These are phyloP conservation scores for Talaromyces sp. DNA, from an alignment of 2,329 filamentous ascomycete genomes.

Conservation along the genomic window DNA sequence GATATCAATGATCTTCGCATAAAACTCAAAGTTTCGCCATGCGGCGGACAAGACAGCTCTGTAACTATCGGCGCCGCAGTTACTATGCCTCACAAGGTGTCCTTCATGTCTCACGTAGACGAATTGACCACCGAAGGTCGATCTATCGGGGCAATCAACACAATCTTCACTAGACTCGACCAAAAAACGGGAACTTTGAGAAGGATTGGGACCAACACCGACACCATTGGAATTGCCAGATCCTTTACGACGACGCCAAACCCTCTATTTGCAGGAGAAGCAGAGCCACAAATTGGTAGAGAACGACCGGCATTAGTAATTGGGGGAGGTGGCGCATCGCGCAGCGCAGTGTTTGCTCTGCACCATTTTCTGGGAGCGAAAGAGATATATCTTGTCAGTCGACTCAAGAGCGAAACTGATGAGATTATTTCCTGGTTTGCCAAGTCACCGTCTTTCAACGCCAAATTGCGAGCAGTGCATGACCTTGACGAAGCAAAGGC, in stretches of 20 bases:
- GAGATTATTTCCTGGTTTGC: slow-evolving; percentile 16
- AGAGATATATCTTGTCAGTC: slow-evolving; percentile 20
- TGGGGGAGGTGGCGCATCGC: slow-evolving; percentile 18
- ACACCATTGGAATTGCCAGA: slow-evolving; percentile 68
- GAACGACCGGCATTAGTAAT: slow-evolving; percentile 16
- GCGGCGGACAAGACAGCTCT: not conserved
- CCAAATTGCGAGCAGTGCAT: slow-evolving; percentile 13
- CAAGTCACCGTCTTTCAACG: slow-evolving; percentile 3
- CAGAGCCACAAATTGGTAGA: not conserved
- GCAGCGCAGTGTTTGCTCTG: slow-evolving; percentile 19
- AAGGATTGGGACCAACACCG: slow-evolving; percentile 70
- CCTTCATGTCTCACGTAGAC: slow-evolving; percentile 66
- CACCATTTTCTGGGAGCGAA: slow-evolving; percentile 18
- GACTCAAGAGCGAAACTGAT: slow-evolving; percentile 17
- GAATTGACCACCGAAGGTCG: slow-evolving; percentile 58
- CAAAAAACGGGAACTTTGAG: slow-evolving; percentile 26
- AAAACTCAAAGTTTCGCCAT: not conserved
- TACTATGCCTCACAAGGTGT: slow-evolving; percentile 76
- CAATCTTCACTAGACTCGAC: slow-evolving; percentile 41
- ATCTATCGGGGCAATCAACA: slow-evolving; percentile 17
- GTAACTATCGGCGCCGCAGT: slow-evolving; percentile 55
- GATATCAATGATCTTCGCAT: slow-evolving; percentile 5
- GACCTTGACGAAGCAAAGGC: slow-evolving; percentile 8
- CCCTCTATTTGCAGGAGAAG: not conserved
- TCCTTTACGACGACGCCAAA: slow-evolving; percentile 10